Conservation (phyloP, 371 early-diverging fungal species). For the Syncephalis plumigaleata region DNA sequence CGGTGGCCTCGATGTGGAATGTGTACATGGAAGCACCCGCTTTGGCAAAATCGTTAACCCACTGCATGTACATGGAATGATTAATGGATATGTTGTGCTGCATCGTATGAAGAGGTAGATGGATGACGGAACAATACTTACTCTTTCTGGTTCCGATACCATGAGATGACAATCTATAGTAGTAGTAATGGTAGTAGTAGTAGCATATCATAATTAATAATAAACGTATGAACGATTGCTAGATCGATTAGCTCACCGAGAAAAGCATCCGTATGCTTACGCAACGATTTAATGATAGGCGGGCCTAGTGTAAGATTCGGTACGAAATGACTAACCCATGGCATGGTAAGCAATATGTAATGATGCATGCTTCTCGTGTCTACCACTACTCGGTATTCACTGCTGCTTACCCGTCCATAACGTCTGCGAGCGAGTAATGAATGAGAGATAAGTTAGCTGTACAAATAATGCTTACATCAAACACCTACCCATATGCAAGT, state of each 20-base stretch:
- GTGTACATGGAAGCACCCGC: constrained; percentile 85
- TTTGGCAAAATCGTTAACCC: constrained; percentile 87
- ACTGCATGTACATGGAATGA: constrained; percentile 19
- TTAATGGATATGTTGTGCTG: not conserved
- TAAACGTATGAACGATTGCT: not conserved
- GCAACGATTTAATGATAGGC: constrained; percentile 74
- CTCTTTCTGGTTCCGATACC: constrained; percentile 82
- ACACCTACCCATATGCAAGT: constrained; percentile 75
- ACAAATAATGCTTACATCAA: not conserved
- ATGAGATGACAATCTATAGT: constrained; percentile 88
- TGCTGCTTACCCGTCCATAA: constrained; percentile 57
- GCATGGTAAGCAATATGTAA: constrained; percentile 1
- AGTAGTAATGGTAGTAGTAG: constrained; percentile 1
- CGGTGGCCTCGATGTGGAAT: constrained; percentile 88
- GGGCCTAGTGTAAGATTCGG: constrained; percentile 95
- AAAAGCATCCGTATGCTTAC: constrained; percentile 79
- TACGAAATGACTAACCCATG: constrained; percentile 74
- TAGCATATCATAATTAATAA: too few relatives aligned
- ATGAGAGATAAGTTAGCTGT: not conserved
- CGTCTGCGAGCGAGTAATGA: constrained; percentile 23
- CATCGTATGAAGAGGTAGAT: not conserved
- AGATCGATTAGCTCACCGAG: constrained; percentile 31
- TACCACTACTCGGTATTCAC: not conserved
- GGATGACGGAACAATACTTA: constrained; percentile 6
- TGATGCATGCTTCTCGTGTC: not conserved